Evolutionary conservation across 345 rosid species (phyloP).

Genomic region (Citrus unshiu): DNA sequence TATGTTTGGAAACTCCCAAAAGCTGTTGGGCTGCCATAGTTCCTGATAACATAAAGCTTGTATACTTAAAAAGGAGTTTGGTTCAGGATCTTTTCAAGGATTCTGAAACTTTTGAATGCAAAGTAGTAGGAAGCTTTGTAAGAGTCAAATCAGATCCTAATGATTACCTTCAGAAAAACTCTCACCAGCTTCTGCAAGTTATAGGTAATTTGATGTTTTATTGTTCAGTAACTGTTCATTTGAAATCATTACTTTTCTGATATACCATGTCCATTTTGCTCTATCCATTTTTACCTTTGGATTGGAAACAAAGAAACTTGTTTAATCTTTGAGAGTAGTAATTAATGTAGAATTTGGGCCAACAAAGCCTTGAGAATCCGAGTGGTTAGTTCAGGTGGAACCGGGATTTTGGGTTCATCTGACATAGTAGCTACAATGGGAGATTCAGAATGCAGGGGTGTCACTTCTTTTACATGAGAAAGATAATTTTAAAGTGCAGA

Average conservation of each 20-base stretch:
- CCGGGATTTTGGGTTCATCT: no score
- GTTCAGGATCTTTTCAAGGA: constrained; percentile 50
- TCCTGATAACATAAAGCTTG: constrained; percentile 60
- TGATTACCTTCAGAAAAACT: constrained; percentile 62
- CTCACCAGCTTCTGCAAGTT: constrained; percentile 68
- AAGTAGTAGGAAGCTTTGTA: constrained; percentile 64
- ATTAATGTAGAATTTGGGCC: no score
- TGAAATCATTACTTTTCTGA: background rate
- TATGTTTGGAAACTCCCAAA: constrained; percentile 33
- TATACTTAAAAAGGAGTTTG: constrained; percentile 70
- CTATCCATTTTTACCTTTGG: no score
- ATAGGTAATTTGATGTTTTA: constrained; percentile 40
- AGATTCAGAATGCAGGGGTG: no score
- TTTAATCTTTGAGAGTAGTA: background rate
- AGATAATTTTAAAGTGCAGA: no score
- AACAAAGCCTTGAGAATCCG: no score
- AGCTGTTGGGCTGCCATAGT: constrained; percentile 59
- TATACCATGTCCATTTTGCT: no score
- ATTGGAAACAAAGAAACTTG: no score
- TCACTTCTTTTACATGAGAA: no score
- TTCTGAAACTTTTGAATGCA: constrained; percentile 44
- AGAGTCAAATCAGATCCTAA: constrained; percentile 71
- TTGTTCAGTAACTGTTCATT: background rate
- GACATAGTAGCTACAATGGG: no score
- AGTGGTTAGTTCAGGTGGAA: no score